A percentile compares a stretch with the other conserved stretches of the same genome.
phyloP scores from a whole-genome alignment of 2,329 filamentous ascomycete genomes.

The Xylaria sp. region DNA sequence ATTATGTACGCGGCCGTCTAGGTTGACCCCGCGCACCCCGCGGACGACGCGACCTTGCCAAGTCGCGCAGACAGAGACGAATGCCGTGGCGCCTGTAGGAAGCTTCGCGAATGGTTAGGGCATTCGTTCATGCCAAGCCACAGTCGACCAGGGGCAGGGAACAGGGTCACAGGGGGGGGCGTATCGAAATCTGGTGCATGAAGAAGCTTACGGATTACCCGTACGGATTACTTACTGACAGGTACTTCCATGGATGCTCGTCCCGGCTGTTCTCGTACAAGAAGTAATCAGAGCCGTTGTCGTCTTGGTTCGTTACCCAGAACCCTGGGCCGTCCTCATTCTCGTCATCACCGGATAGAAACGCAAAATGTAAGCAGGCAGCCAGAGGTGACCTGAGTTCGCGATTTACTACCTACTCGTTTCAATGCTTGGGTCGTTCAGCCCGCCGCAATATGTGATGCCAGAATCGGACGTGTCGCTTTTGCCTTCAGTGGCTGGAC shows the following conservation, averaged over 20 bases:
- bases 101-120: slow-evolving; percentile 14
- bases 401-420: slow-evolving; percentile 13
- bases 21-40: slow-evolving; percentile 20
- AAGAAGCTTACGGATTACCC: too few relatives aligned
- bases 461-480: not conserved
- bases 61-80: slow-evolving; percentile 26
- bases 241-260: slow-evolving; percentile 28
- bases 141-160: too few relatives aligned
- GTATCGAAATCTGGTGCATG: too few relatives aligned
- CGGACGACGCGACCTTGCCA: slow-evolving; percentile 28
- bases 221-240: slow-evolving; percentile 14
- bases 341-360: slow-evolving; percentile 13
- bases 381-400: not conserved
- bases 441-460: slow-evolving; percentile 13
- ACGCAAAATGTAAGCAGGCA: not conserved
- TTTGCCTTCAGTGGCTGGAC: not conserved
- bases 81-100: slow-evolving; percentile 19
- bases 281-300: slow-evolving; percentile 24
- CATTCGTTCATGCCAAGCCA: too few relatives aligned
- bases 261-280: slow-evolving; percentile 28
- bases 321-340: slow-evolving; percentile 22
- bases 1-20: slow-evolving; percentile 22
- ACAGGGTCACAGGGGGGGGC: too few relatives aligned
- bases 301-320: slow-evolving; percentile 26
- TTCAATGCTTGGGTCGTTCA: slow-evolving; percentile 6